Evolutionary conservation across 2,329 filamentous ascomycete species (phyloP), one percentile per base, ranked within the genome.

Genomic region (Trichoderma oligosporum): DNA sequence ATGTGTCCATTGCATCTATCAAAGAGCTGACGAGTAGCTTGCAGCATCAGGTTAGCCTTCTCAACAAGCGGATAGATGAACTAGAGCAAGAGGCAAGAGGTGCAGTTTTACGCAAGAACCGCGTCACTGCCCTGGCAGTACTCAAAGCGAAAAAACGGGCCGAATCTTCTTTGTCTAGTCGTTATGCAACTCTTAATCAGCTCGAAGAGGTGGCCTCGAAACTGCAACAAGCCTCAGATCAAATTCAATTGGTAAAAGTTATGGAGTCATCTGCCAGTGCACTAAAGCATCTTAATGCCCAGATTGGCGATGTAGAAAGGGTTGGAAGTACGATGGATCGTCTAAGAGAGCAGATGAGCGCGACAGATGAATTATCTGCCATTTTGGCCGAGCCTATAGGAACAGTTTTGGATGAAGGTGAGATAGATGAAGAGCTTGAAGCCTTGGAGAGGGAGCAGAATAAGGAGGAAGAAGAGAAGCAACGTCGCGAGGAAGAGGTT

Each of bases 381-480:
- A 86, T 93, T 38, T 81, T 97, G 61, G 84, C 85, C 52, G 90
- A 94, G 63, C 64, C 68, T 5, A 78, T 74, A 11, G 75, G 73
- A 12, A 68, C 65, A 38, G 71, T 70, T 1, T 77, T 96, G 29
- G 90, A 96, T 69, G 92, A 96, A 67, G 80, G 68, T 18, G 92
- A 95, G 70, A 83, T 97, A 56, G 91, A 97, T 64, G 88, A 93
- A 60, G 93, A 97, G 74, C 79, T 97, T 45, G 87, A 88, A 63
- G 85, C 80, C 3, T 76, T 99, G 74, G 85, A 92, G 72, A 76
- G 69, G 31, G 78, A 83, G 62, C 81, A 84, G 64, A 73, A 67
- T 62, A 76, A 76, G 66, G 80, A 82, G 67, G 78, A 83, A 57
- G 75, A 77, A 59, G 74, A 75, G 71, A 35, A 78, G 82, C 61